A percentile compares a stretch with the other conserved stretches of the same genome.
phyloP scores from a whole-genome alignment of 1,284 basidiomycete genomes.

The Cutaneotrichosporon sp. region DNA sequence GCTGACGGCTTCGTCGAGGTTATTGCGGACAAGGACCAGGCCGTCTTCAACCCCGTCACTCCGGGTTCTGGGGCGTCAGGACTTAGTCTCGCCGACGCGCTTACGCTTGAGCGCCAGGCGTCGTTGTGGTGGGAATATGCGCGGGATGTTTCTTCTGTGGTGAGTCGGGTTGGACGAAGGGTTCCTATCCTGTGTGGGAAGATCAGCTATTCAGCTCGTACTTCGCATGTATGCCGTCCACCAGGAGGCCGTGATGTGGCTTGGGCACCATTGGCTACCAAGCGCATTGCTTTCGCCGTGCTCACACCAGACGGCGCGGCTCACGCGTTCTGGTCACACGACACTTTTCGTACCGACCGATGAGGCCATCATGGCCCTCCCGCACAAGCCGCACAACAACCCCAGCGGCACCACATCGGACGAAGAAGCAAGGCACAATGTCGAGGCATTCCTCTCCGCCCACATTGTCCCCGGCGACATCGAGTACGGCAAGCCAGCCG shows the following conservation, averaged over 20 bases:
- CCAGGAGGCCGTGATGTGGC: no score
- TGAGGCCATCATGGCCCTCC: constrained; percentile 42
- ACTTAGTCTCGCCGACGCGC: constrained; percentile 38
- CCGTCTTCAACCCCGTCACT: neutral
- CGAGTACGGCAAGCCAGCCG: constrained; percentile 15
- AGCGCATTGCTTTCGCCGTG: neutral
- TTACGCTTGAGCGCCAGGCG: constrained; percentile 43
- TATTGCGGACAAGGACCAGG: constrained; percentile 4
- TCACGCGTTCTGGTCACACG: constrained; percentile 30
- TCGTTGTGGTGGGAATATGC: constrained; percentile 50
- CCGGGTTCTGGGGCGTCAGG: neutral
- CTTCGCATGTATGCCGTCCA: no score
- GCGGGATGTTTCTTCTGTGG: constrained; percentile 39
- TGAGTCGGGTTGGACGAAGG: constrained; percentile 24
- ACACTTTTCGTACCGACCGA: constrained; percentile 51
- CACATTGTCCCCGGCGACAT: constrained; percentile 43
- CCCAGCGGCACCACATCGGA: constrained; percentile 23
- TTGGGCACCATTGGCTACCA: no score
- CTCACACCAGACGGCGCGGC: constrained; percentile 26
- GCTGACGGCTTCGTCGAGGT: neutral
- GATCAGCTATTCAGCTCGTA: no score
- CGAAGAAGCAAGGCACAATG: constrained; percentile 32
- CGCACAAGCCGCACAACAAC: constrained; percentile 46
- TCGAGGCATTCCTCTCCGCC: constrained; percentile 42
- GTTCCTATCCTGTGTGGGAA: no score